Evolutionary conservation across 1,284 basidiomycete genomes (phyloP), one percentile per base, ranked within the genome.

Genomic region (Ceratobasidium sp.): DNA sequence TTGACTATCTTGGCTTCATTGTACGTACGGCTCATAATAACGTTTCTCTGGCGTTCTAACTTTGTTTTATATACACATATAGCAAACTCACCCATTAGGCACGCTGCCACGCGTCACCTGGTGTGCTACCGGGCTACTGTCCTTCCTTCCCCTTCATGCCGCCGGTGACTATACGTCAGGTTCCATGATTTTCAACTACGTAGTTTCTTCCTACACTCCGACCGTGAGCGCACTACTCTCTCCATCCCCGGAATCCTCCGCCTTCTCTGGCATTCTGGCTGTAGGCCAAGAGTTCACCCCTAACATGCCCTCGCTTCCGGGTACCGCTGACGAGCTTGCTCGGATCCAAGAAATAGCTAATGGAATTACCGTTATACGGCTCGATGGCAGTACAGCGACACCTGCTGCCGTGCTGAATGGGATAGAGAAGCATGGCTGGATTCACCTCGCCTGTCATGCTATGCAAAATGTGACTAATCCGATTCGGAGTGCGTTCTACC

Each of bases 41-140:
- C n/a, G n/a, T n/a, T n/a, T n/a, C n/a, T n/a, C n/a, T n/a, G n/a
- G n/a, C n/a, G n/a, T n/a, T n/a, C n/a, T n/a, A n/a, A n/a, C n/a
- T n/a, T n/a, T n/a, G n/a, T n/a, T 1, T 53, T 31, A 50, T 2
- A 24, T 29, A 14, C 33, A 27, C 9, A 27, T 54, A 24, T 24
- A 14, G 2, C 29, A 9, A 4, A 11, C 11, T 4, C 5, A 24
- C 15, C 22, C 29, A 14, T 24, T 24, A 24, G 7, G 19, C 22
- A 66, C 50, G 19, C 19, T 67, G 4, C 64, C 64, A 9, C 64
- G 54, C 33, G 19, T 67, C n/a, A 67, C 64, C 29, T 67, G 64
- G 64, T 54, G 29, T 5, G 9, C 36, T 2, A 54, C 50, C 19
- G 64, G 64, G 1, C 29, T 36, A 1, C 51, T 67, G 1, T 51